These are phyloP conservation scores for Sanghuangporus baumii DNA, from an alignment of 1,284 basidiomycete species.

Conservation along the genomic window DNA sequence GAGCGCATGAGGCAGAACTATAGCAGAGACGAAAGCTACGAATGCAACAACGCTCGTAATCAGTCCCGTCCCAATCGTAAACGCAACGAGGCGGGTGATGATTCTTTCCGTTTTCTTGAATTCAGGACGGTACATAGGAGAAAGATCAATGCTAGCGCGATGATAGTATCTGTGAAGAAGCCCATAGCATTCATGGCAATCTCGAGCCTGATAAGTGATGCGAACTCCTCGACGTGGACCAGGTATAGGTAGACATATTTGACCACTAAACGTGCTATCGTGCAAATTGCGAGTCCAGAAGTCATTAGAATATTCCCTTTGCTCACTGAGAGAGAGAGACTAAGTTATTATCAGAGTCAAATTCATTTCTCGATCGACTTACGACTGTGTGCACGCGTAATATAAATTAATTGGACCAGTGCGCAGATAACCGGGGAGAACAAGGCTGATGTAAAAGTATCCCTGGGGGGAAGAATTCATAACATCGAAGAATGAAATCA, in stretches of 20 bases:
- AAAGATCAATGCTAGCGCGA: constrained; percentile 1
- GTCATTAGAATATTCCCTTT: constrained; percentile 3
- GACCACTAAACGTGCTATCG: background rate
- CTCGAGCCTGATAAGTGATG: background rate
- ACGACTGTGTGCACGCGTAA: background rate
- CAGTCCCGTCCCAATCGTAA: constrained; percentile 9
- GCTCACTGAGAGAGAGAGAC: background rate
- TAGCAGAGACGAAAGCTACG: background rate
- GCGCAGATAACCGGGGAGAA: background rate
- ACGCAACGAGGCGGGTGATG: constrained; percentile 4
- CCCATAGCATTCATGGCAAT: background rate
- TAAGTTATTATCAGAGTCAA: background rate
- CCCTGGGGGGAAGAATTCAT: background rate
- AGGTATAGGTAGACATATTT: background rate
- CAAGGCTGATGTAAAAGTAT: background rate
- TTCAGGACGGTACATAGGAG: constrained; percentile 1
- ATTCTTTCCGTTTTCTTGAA: constrained; percentile 6
- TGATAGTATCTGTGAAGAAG: background rate
- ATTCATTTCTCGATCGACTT: background rate
- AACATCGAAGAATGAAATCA: background rate
- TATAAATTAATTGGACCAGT: background rate
- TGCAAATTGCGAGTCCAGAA: background rate
- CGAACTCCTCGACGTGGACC: background rate
- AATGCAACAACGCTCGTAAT: background rate
- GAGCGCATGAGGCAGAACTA: background rate